Evolutionary conservation across 1,139 yeast genomes (phyloP).

Genomic region (Pneumocystis oryctolagi): DNA sequence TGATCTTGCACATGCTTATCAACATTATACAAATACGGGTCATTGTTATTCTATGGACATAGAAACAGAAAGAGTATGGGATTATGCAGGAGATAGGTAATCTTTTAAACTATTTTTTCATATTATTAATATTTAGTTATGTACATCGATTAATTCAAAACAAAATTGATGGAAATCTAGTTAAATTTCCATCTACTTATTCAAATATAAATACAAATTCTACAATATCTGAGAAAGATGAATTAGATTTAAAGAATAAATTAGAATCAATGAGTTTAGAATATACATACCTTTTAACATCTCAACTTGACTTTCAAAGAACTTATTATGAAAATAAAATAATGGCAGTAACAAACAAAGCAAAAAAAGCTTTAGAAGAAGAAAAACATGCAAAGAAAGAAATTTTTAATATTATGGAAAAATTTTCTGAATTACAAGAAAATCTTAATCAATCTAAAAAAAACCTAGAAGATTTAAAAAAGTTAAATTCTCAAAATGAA

Average conservation of each 20-base stretch:
- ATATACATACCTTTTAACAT: slow-evolving; percentile 60
- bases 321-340: slow-evolving; percentile 61
- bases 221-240: not conserved
- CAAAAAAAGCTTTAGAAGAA: slow-evolving; percentile 22
- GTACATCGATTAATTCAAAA: slow-evolving; percentile 78
- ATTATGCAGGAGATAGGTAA: slow-evolving; percentile 67
- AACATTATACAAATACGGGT: slow-evolving; percentile 61
- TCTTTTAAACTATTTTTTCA: not conserved
- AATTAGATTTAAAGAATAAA: slow-evolving; percentile 15
- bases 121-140: slow-evolving; percentile 25
- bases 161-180: slow-evolving; percentile 72
- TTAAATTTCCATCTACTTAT: slow-evolving; percentile 39
- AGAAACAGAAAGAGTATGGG: slow-evolving; percentile 82
- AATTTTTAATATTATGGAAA: slow-evolving; percentile 18
- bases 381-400: slow-evolving; percentile 30
- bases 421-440: slow-evolving; percentile 7
- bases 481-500: slow-evolving; percentile 22
- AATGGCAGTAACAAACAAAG: slow-evolving; percentile 29
- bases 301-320: slow-evolving; percentile 80
- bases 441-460: slow-evolving; percentile 13
- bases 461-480: slow-evolving; percentile 19
- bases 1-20: slow-evolving; percentile 72
- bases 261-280: slow-evolving; percentile 48
- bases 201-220: not conserved
- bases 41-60: slow-evolving; percentile 92